Base-by-base conservation (phyloP, 1,284 basidiomycete genomes). In the Takashimella koratensis region DNA sequence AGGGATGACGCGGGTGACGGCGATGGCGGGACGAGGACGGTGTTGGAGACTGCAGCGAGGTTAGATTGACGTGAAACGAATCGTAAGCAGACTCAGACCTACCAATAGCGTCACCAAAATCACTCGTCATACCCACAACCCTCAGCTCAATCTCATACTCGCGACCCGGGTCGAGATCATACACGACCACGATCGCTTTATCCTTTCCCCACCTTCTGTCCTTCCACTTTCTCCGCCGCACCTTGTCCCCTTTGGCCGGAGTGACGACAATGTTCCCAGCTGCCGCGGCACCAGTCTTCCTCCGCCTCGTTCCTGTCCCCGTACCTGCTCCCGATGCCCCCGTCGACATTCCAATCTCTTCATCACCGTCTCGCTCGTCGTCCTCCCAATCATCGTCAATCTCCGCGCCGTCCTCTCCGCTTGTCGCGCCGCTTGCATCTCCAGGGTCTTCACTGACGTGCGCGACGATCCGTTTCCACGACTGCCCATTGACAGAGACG, bases 61-160 rank as follows among this genome's bases (percentile, higher is more conserved):
- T 25, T 43, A 3, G 11, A 39, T 25, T 10, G 19, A 42, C 6
- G 8, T 30, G 19, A 16, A n/a, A 23, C n/a, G n/a, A n/a, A n/a
- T n/a, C n/a, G n/a, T n/a, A n/a, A n/a, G n/a, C n/a, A n/a, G n/a
- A n/a, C n/a, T n/a, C n/a, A n/a, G 19, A 57, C 67, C 55, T 23
- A 66, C 66, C 58, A 19, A 63, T 12, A 13, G 52, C 53, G 39
- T 68, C 65, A 25, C 59, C 57, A 39, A 62, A 58, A 41, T 68
- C 67, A 26, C 63, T 60, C 3, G 63, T 47, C 41, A 71, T 54
- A 2, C 73, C 75, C 10, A 76, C 68, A 12, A 76, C 73, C 52
- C 71, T 67, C 45, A 76, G 58, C 60, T 76, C 75, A 26, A 76
- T 66, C 55, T 76, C 73, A 54, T 76, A 75, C 56, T 76, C 75